Conservation (phyloP, 2,329 filamentous ascomycete genomes). For the Alternaria sp. region DNA sequence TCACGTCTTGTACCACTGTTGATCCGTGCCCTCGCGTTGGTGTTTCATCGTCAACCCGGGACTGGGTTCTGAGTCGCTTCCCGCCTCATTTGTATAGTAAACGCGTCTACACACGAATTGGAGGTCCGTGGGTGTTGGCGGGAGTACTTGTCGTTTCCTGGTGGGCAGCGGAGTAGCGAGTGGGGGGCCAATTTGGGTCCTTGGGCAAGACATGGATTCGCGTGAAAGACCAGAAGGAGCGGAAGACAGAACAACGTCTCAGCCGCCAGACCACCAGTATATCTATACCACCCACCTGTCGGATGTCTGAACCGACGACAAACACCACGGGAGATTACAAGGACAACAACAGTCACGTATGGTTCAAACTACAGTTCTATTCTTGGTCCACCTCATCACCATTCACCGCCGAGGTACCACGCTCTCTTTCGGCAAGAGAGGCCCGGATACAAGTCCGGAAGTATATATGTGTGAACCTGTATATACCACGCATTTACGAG, state of each 20-base stretch:
- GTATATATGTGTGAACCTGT: background rate
- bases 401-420: background rate
- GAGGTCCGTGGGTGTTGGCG: background rate
- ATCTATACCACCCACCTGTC: background rate
- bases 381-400: constrained; percentile 1
- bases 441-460: constrained; percentile 3
- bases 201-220: background rate
- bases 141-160: background rate
- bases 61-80: background rate
- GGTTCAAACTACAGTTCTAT: background rate
- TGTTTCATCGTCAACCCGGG: constrained; percentile 9
- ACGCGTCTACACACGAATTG: background rate
- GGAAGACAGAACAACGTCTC: background rate
- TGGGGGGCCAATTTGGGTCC: background rate
- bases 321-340: constrained; percentile 1
- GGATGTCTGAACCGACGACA: background rate
- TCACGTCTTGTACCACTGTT: background rate
- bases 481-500: background rate
- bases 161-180: background rate
- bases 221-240: background rate
- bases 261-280: background rate
- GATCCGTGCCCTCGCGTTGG: constrained; percentile 13
- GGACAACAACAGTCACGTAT: background rate
- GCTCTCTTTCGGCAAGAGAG: background rate
- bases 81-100: background rate